Base-by-base conservation (phyloP, 163 green algal species). In the Scenedesmus sp. region DNA sequence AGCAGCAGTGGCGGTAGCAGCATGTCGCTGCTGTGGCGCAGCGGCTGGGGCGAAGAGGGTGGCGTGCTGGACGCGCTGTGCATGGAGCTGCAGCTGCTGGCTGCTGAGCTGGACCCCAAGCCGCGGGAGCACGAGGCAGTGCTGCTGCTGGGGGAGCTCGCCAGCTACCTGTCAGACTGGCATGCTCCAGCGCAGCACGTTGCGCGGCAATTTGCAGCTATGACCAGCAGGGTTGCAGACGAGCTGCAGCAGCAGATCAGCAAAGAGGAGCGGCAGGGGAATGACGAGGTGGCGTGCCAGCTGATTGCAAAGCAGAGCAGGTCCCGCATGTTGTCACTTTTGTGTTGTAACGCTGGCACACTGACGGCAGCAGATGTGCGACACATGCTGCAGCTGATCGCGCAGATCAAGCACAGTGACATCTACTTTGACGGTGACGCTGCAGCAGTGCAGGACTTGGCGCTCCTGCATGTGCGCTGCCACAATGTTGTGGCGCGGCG, bases 161-260 rank as follows among this genome's bases (percentile, higher is more conserved):
- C 92, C n/a, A 89, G 90, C 0, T 96, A 94, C 89, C 92, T 96
- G 33, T 86, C 93, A 0, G 87, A 81, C 68, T 96, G 91, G 91
- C 68, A 94, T 44, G 3, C 44, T 4, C 86, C 90, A 33, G 92
- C 88, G 70, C 18, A 37, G 1, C 16, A 18, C 20, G 68, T 94
- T 5, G 89, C 91, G 0, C 84, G 87, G 24, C 89, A 81, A 13
- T 95, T 96, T 89, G 93, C 94, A 12, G 84, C 33, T n/a, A n/a
- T n/a, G n/a, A n/a, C n/a, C n/a, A n/a, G n/a, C n/a, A n/a, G n/a
- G n/a, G n/a, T n/a, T n/a, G 94, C 93, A 37, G 93, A 95, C 49
- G n/a, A 88, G n/a, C n/a, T 94, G 83, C 91, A 94, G 68, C 0
- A 18, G 1, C 37, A 90, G 40, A n/a, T n/a, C n/a, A n/a, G n/a